phyloP scores from a whole-genome alignment of 352 stramenopile genomes.

The Globisporangium alternatum region DNA sequence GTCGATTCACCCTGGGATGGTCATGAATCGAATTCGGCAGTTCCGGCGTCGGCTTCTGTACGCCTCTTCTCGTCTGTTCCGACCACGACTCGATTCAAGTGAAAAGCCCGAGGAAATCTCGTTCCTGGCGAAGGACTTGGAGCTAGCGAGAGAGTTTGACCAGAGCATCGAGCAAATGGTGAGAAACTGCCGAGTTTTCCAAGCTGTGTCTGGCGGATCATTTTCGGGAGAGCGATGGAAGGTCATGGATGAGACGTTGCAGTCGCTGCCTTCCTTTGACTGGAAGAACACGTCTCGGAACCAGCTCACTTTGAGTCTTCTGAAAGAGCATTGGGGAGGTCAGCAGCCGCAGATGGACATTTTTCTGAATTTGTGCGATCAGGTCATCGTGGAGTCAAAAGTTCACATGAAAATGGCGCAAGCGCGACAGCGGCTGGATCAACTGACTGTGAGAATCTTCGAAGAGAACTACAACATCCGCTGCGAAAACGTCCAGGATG shows the following conservation, averaged over 20 bases:
- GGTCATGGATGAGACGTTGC: slow-evolving; percentile 15
- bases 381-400: slow-evolving; percentile 53
- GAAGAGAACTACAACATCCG: slow-evolving; percentile 41
- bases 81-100: slow-evolving; percentile 13
- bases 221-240: slow-evolving; percentile 46
- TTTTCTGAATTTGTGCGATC: slow-evolving; percentile 43
- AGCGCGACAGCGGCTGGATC: slow-evolving; percentile 25
- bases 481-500: slow-evolving; percentile 30
- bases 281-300: not conserved
- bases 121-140: slow-evolving; percentile 24
- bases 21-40: slow-evolving; percentile 58
- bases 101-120: slow-evolving; percentile 6
- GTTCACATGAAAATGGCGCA: slow-evolving; percentile 35
- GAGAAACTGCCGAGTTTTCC: slow-evolving; percentile 42
- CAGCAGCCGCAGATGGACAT: not conserved
- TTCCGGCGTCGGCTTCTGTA: slow-evolving; percentile 48
- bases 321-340: slow-evolving; percentile 26
- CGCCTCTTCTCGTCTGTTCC: slow-evolving; percentile 34
- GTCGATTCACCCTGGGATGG: slow-evolving; percentile 38
- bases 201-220: slow-evolving; percentile 36
- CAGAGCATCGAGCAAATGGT: slow-evolving; percentile 42
- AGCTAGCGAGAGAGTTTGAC: slow-evolving; percentile 33
- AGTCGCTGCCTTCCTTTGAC: not conserved
- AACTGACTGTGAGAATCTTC: slow-evolving; percentile 28
- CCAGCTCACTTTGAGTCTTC: slow-evolving; percentile 20